phyloP scores from a whole-genome alignment of 495 filamentous ascomycete species.

The Penicillium subrubescens region DNA sequence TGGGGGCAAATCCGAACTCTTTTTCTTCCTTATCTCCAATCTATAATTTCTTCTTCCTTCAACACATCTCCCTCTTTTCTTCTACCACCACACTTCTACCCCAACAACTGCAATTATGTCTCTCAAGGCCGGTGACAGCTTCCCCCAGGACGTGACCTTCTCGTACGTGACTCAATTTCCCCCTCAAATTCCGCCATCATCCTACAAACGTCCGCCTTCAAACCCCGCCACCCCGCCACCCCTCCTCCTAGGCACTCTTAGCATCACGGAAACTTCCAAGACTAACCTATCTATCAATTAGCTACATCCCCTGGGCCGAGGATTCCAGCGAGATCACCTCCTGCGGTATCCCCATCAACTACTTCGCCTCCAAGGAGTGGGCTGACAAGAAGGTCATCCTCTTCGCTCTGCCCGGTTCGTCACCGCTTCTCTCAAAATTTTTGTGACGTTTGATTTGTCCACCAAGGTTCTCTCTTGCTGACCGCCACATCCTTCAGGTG shows the following conservation, averaged over 20 bases:
- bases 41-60: constrained; percentile 6
- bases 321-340: constrained; percentile 65
- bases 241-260: constrained; percentile 5
- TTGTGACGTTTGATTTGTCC: background rate
- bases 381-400: constrained; percentile 88
- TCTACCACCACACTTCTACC: constrained; percentile 9
- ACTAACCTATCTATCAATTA: constrained; percentile 33
- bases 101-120: constrained; percentile 57
- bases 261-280: constrained; percentile 1
- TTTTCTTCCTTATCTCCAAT: constrained; percentile 11
- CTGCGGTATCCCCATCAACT: constrained; percentile 79
- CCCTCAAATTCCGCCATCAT: background rate
- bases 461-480: constrained; percentile 22
- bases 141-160: constrained; percentile 80
- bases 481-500: constrained; percentile 50
- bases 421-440: constrained; percentile 27
- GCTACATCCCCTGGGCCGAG: constrained; percentile 69
- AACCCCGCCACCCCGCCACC: constrained; percentile 1
- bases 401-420: constrained; percentile 76
- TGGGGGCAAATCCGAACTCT: background rate
- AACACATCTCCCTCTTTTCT: background rate
- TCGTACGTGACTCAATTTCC: constrained; percentile 49
- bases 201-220: background rate
- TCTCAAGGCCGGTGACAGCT: constrained; percentile 78
- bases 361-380: constrained; percentile 85